These are phyloP conservation scores for Solanum sparsipilum DNA, from an alignment of 257 asterid genomes.

Conservation along the genomic window DNA sequence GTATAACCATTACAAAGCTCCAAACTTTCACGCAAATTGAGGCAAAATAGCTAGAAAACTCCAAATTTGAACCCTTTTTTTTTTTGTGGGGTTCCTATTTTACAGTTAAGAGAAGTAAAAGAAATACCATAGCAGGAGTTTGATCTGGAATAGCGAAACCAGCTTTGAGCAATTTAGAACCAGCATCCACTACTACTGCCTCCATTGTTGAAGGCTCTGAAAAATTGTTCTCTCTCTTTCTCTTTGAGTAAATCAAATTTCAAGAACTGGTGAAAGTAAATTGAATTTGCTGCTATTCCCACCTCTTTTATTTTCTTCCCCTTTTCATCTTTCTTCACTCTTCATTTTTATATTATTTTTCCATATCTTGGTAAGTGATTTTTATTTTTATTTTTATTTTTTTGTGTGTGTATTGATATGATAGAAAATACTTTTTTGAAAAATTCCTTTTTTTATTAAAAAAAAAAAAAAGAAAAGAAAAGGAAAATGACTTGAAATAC, in stretches of 20 bases:
- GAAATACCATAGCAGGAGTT: constrained; percentile 73
- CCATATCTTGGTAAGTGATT: background rate
- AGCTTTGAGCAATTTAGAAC: constrained; percentile 74
- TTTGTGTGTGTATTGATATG: background rate
- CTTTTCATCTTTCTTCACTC: background rate
- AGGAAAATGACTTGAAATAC: background rate
- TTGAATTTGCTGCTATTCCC: background rate
- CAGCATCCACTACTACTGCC: constrained; percentile 90
- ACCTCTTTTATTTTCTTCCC: background rate
- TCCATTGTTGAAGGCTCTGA: constrained; percentile 36
- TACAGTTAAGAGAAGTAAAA: background rate
- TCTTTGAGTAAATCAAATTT: background rate
- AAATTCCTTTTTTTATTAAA: too few species aligned
- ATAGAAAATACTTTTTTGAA: background rate
- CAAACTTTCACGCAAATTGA: background rate
- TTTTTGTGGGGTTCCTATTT: background rate
- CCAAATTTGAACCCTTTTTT: background rate
- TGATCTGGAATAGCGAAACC: constrained; percentile 94
- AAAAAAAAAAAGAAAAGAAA: fast-evolving
- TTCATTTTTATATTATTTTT: background rate
- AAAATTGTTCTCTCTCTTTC: background rate
- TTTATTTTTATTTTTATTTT: too few species aligned
- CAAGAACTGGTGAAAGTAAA: background rate
- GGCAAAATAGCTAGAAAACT: background rate
- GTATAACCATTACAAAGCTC: background rate